Base-by-base conservation (phyloP, 2,329 filamentous ascomycete genomes). In the Fusarium pseudograminearum region DNA sequence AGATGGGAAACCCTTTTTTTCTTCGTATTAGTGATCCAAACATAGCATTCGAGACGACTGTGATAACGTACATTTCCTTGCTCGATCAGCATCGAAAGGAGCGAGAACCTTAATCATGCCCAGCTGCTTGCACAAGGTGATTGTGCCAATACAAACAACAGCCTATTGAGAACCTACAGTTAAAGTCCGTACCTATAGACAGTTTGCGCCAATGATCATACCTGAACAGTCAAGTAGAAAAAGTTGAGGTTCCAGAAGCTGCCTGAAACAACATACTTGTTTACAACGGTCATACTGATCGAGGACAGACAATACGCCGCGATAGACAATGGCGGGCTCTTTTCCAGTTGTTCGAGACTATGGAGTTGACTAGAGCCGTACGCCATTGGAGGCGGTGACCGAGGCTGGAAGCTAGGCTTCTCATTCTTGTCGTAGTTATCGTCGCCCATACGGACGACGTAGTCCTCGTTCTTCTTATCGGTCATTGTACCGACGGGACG, bases 241-340 rank as follows among this genome's bases (percentile, higher is more conserved):
- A 98, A 97, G 82, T 97, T 97, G 76, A 99, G 83, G 82, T 99
- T 99, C 88, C 97, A 99, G 72, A 91, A 88, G 53, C 87, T 86
- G 65, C 96, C 96, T 10, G 93, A 98, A 47, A 99, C 89, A 68
- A 98, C 94, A 80, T 97, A 99, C 86, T 99, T 99, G 84, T 99
- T 99, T 80, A 97, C 96, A n/a, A 98, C 93, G 10, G 96, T 99
- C 96, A 99, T 99, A 80, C 95, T 88, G 78, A 99, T 99, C n/a
- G 94, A 98, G 55, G 95, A 93, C 76, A 92, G 85, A 81, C 96
- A 99, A 85, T 99, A 99, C 50, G 93, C 89, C 71, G 97, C 78
- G 74, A 99, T 92, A 24, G 95, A 94, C 48, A 96, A 79, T 46
- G 88, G 84, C 18, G 94, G 93, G 80, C 89, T 96, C 82, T 94